These are phyloP conservation scores for Pseudogymnoascus sp. DNA, from an alignment of 2,329 filamentous ascomycete species.

Conservation along the genomic window DNA sequence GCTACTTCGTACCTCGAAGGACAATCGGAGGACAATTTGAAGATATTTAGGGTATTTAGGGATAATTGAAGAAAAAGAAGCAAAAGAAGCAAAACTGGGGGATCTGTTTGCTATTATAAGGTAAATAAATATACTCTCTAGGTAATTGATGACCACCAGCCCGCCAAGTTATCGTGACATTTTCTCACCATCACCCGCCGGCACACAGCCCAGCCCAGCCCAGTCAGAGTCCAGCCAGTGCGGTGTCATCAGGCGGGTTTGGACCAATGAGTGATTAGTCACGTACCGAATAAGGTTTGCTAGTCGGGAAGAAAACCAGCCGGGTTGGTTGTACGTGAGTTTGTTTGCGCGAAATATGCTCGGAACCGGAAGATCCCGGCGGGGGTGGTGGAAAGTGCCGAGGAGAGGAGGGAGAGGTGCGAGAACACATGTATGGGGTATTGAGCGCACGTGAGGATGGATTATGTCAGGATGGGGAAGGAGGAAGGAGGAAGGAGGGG, in stretches of 20 bases:
- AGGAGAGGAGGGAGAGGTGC: background rate
- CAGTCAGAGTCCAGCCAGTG: background rate
- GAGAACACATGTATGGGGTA: background rate
- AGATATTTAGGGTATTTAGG: background rate
- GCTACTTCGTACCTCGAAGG: background rate
- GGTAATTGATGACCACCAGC: background rate
- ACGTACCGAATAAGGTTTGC: background rate
- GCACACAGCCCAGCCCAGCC: background rate
- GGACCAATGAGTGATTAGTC: constrained; percentile 1
- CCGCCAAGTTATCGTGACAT: constrained; percentile 2
- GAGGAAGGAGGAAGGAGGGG: background rate
- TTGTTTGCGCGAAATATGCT: background rate
- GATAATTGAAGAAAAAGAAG: background rate
- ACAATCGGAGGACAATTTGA: background rate
- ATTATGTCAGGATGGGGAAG: background rate
- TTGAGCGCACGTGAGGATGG: background rate
- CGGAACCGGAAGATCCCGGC: background rate
- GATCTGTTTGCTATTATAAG: background rate
- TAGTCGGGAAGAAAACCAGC: constrained; percentile 1
- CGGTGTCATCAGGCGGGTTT: background rate
- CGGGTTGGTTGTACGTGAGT: background rate
- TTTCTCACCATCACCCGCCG: background rate
- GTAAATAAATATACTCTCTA: background rate
- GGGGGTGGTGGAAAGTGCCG: background rate
- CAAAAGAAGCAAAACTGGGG: background rate